Percentiles rank a stretch among this genome's conserved stretches.
phyloP scores from a whole-genome alignment of 345 rosid species.

The Euphorbia tirucalli region DNA sequence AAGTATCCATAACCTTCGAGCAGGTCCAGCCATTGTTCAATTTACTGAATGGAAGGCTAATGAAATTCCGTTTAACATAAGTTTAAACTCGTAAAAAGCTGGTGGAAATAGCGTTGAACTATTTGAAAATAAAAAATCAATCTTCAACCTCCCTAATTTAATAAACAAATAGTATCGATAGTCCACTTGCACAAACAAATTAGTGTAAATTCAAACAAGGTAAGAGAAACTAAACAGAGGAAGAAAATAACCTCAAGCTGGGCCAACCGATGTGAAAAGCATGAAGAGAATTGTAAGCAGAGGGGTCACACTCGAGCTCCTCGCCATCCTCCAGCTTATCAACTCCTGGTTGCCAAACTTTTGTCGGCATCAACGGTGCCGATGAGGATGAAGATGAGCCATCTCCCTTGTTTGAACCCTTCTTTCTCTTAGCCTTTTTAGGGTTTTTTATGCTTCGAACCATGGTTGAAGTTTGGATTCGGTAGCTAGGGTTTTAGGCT shows the following conservation, averaged over 20 bases:
- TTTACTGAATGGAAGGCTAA: not conserved
- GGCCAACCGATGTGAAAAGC: conserved; percentile 96
- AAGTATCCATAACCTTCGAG: not conserved
- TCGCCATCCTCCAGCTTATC: conserved; percentile 94
- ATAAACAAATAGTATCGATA: not conserved
- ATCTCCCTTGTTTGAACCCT: conserved; percentile 52
- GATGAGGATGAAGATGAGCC: conserved; percentile 63
- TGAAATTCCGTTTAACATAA: too few relatives aligned
- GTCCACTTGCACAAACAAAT: not conserved
- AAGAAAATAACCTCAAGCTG: conserved; percentile 65
- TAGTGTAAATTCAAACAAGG: not conserved
- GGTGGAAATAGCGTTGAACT: not conserved
- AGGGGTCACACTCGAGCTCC: conserved; percentile 91
- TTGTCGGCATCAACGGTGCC: conserved; percentile 53
- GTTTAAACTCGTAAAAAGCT: not conserved
- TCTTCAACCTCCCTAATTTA: not conserved
- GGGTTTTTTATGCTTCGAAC: conserved; percentile 64
- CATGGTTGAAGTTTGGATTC: conserved; percentile 37
- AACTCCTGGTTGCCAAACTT: conserved; percentile 98
- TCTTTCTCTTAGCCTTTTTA: conserved; percentile 79
- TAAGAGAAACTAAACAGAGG: too few relatives aligned
- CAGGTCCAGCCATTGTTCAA: too few relatives aligned
- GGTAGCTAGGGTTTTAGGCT: not conserved
- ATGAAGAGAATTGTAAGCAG: conserved; percentile 85
- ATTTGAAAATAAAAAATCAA: not conserved